Percentiles rank a stretch among this genome's conserved stretches.
Evolutionary conservation across 208 protist genomes (phyloP).

Genomic region (Trypanosoma platydactyli): DNA sequence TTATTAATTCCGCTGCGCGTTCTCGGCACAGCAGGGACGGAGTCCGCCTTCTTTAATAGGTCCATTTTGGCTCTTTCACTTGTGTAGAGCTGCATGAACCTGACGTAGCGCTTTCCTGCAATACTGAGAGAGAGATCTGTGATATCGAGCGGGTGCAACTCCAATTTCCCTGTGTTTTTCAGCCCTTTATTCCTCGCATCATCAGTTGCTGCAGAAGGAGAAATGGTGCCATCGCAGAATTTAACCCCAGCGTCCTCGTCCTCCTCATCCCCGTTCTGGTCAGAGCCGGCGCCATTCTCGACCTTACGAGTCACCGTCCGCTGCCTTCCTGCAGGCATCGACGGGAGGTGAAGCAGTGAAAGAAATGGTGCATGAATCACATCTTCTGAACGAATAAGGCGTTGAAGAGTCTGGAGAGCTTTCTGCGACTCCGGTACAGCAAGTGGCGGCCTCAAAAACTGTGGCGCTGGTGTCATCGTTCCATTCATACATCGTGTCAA

Average conservation of each 20-base stretch:
- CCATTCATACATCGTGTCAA: background rate
- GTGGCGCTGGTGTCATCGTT: constrained; percentile 2
- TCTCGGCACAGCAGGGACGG: constrained; percentile 10
- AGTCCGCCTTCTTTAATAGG: constrained; percentile 34
- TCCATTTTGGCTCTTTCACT: constrained; percentile 78
- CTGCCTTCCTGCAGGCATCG: constrained; percentile 6
- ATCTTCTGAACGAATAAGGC: constrained; percentile 34
- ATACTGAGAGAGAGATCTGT: constrained; percentile 36
- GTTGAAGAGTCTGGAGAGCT: constrained; percentile 41
- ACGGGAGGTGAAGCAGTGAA: constrained; percentile 37
- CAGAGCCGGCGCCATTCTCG: background rate
- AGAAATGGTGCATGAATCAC: constrained; percentile 39
- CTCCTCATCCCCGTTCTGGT: background rate
- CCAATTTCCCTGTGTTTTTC: constrained; percentile 4
- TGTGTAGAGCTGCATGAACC: constrained; percentile 73
- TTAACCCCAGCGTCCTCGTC: background rate
- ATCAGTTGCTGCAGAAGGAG: background rate
- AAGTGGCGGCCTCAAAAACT: constrained; percentile 48
- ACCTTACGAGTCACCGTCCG: constrained; percentile 19
- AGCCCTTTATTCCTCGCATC: constrained; percentile 11
- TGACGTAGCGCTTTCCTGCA: constrained; percentile 59
- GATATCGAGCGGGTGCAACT: constrained; percentile 53
- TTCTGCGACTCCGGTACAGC: constrained; percentile 39
- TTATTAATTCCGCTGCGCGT: background rate
- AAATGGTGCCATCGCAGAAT: background rate